Evolutionary conservation across 169 alveolate genomes (phyloP), one percentile per base, ranked within the genome.

Genomic region (Eimeria sp.): DNA sequence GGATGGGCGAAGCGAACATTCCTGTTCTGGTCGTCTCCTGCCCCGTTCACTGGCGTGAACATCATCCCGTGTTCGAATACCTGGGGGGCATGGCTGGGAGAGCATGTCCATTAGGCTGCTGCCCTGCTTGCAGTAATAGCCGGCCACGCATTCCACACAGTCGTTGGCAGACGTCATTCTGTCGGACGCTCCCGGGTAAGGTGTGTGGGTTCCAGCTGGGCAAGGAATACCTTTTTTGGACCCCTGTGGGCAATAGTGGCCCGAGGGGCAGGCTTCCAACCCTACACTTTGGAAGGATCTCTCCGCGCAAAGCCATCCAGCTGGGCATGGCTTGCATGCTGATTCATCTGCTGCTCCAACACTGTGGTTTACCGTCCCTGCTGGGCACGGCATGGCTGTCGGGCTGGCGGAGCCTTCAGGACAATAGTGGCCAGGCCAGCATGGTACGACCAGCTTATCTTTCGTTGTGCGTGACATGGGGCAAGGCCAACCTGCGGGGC

Each of bases 121-220:
- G 68, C 93, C 93, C 64, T 62, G 27, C 20, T 62, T 60, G 80
- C 93, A 85, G 80, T 85, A 85, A 64, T 85, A 85, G 18, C 93
- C 93, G 14, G 93, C 93, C 33, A 85, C 66, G 82, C 93, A 85
- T 30, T 49, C 16, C 6, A 43, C 71, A 52, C 93, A 85, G 11
- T 85, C 71, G 49, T 40, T 23, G 6, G 60, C 93, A 43, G 93
- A 62, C 46, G n/a, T 85, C 93, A 85, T 85, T 85, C 66, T 85
- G 54, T 85, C 93, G 60, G 93, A 85, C 30, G 93, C 93, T 52
- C 89, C 94, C 13, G 72, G 78, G 78, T 64, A 93, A 11, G 93
- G 97, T 27, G 98, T 97, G 95, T 91, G 96, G 68, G 96, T 91
- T 23, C 98, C 98, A 33, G 88, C 95, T 43, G 95, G 96, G 72